Evolutionary conservation across 2,329 filamentous ascomycete genomes (phyloP).

Genomic region (Paecilomyces sp.): DNA sequence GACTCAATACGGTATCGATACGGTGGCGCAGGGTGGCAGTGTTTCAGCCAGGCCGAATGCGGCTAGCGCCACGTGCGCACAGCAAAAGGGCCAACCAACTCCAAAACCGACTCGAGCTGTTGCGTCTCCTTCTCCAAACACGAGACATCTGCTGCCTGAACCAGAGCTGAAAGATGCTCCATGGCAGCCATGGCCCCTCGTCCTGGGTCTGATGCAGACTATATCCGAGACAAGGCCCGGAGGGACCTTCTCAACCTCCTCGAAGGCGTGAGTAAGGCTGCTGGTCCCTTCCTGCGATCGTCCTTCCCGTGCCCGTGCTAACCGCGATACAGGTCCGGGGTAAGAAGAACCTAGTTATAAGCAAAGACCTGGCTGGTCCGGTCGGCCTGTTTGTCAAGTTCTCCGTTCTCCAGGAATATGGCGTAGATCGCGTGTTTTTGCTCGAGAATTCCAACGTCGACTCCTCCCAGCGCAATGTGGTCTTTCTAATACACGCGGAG

Average conservation of each 20-base stretch:
- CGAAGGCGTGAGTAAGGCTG: constrained; percentile 74
- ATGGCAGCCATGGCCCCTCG: constrained; percentile 33
- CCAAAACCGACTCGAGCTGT: not conserved
- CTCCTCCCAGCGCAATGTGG: constrained; percentile 85
- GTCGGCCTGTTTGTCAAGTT: constrained; percentile 92
- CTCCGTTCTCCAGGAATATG: constrained; percentile 90
- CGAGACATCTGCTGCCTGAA: constrained; percentile 1
- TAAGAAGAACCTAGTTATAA: constrained; percentile 96
- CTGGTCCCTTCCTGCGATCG: constrained; percentile 9
- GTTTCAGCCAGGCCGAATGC: constrained; percentile 3
- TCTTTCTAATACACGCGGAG: constrained; percentile 89
- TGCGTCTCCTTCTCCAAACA: not conserved
- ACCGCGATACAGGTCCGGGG: constrained; percentile 68
- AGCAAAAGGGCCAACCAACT: not conserved
- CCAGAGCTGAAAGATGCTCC: constrained; percentile 8
- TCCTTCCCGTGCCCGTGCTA: constrained; percentile 16
- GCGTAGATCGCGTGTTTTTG: constrained; percentile 95
- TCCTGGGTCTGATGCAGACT: constrained; percentile 38
- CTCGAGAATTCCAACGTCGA: constrained; percentile 94
- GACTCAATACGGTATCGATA: not conserved
- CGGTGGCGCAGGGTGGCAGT: not conserved
- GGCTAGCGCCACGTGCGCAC: not conserved
- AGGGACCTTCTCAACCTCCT: constrained; percentile 86
- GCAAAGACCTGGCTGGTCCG: constrained; percentile 81
- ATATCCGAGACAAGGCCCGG: constrained; percentile 54